Conservation (phyloP, 768 basidiomycete genomes). For the Mycena filopes region DNA sequence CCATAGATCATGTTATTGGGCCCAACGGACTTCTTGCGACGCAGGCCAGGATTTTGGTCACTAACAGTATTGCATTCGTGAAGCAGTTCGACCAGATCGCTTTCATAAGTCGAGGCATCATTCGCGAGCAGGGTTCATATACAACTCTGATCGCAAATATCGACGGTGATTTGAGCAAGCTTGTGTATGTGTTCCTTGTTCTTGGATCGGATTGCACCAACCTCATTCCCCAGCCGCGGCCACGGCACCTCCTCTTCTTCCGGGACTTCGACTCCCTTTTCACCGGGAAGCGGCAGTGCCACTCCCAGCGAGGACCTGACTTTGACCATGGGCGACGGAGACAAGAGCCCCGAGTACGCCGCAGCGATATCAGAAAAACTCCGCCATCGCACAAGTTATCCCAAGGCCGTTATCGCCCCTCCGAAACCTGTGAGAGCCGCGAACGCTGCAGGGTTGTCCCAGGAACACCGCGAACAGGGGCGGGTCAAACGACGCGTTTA, state of each 20-base stretch:
- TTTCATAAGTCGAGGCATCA: slow-evolving; percentile 84
- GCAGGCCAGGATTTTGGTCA: slow-evolving; percentile 88
- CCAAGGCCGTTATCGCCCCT: slow-evolving; percentile 61
- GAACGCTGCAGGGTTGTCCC: slow-evolving; percentile 59
- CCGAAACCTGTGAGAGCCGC: slow-evolving; percentile 50
- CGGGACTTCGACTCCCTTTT: slow-evolving; percentile 63
- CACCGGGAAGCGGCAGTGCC: slow-evolving; percentile 43
- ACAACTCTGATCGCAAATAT: slow-evolving; percentile 65
- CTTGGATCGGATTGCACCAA: background rate
- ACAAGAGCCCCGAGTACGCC: slow-evolving; percentile 39
- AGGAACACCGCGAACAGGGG: slow-evolving; percentile 84
- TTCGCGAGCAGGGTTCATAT: slow-evolving; percentile 81
- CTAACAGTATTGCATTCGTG: slow-evolving; percentile 88
- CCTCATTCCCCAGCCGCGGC: slow-evolving; percentile 39
- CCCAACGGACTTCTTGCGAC: slow-evolving; percentile 83
- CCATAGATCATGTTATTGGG: slow-evolving; percentile 83
- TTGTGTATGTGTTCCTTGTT: slow-evolving; percentile 64
- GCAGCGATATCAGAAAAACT: slow-evolving; percentile 65
- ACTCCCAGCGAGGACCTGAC: slow-evolving; percentile 45
- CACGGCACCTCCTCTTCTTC: slow-evolving; percentile 60
- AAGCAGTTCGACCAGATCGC: slow-evolving; percentile 78
- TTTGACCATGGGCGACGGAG: slow-evolving; percentile 37
- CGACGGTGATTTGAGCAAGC: slow-evolving; percentile 75
- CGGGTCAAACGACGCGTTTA: slow-evolving; percentile 85
- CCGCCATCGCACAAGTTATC: slow-evolving; percentile 65